Evolutionary conservation across 78 protist species (phyloP).

Genomic region (Monosiga brevicollis): DNA sequence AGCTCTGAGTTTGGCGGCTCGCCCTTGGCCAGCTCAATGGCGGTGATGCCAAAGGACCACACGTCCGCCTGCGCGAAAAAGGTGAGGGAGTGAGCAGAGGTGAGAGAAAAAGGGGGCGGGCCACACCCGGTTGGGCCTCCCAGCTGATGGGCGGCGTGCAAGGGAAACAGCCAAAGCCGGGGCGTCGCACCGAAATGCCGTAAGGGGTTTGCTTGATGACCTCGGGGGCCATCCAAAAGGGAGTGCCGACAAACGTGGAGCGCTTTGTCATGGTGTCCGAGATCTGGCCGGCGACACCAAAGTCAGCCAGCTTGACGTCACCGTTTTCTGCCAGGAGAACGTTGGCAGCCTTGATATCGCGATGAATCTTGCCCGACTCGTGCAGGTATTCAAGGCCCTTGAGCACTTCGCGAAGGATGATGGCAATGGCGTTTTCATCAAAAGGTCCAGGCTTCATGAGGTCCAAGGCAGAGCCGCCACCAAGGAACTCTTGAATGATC

Average conservation of each 20-base stretch:
- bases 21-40: slow-evolving; percentile 92
- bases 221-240: slow-evolving; percentile 98
- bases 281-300: slow-evolving; percentile 91
- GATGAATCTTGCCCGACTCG: slow-evolving; percentile 73
- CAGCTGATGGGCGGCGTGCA: too few species aligned
- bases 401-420: slow-evolving; percentile 77
- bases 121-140: too few species aligned
- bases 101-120: too few species aligned
- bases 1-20: slow-evolving; percentile 83
- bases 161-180: too few species aligned
- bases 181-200: slow-evolving; percentile 33
- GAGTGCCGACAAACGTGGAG: slow-evolving; percentile 90
- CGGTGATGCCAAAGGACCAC: slow-evolving; percentile 98
- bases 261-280: slow-evolving; percentile 70
- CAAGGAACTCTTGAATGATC: slow-evolving; percentile 92
- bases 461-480: slow-evolving; percentile 87
- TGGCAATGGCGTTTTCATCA: slow-evolving; percentile 67
- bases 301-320: slow-evolving; percentile 92
- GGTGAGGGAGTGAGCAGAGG: too few species aligned
- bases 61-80: slow-evolving; percentile 93
- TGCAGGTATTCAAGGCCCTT: slow-evolving; percentile 88
- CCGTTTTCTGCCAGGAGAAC: slow-evolving; percentile 74
- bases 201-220: slow-evolving; percentile 74
- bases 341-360: slow-evolving; percentile 96
- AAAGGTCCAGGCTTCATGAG: slow-evolving; percentile 62